Percentiles rank a stretch among this genome's conserved stretches.
These are phyloP conservation scores for Euphorbia pulcherrima DNA, from an alignment of 345 rosid species.

Conservation along the genomic window DNA sequence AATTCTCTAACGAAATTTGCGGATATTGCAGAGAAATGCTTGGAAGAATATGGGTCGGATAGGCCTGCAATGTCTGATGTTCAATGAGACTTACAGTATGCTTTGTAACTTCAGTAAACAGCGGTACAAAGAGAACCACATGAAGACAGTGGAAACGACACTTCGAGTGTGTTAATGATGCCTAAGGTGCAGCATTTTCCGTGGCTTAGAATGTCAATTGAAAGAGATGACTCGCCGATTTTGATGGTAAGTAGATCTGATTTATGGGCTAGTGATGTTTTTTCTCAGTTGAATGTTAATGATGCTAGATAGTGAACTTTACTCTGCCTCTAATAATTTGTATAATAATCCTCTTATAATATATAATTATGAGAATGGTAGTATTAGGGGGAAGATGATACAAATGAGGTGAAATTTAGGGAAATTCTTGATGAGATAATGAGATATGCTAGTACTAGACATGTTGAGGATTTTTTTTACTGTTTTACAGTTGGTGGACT, in stretches of 20 bases:
- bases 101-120: slow-evolving; percentile 41
- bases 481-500: not conserved
- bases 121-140: slow-evolving; percentile 20
- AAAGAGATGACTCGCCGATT: slow-evolving; percentile 15
- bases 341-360: not conserved
- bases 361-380: slow-evolving; percentile 15
- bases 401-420: not conserved
- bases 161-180: slow-evolving; percentile 19
- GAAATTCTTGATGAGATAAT: not conserved
- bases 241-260: slow-evolving; percentile 8
- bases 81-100: slow-evolving; percentile 51
- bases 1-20: slow-evolving; percentile 45
- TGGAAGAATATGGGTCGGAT: slow-evolving; percentile 42
- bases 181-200: slow-evolving; percentile 26
- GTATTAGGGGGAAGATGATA: slow-evolving; percentile 11
- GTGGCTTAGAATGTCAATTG: slow-evolving; percentile 19
- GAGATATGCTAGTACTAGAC: not conserved
- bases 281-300: slow-evolving; percentile 27
- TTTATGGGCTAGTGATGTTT: slow-evolving; percentile 17
- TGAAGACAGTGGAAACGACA: slow-evolving; percentile 25
- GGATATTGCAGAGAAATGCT: slow-evolving; percentile 53
- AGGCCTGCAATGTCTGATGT: slow-evolving; percentile 62
- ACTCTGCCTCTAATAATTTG: not conserved
- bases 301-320: slow-evolving; percentile 26
- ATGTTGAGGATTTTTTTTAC: not conserved